Percentiles rank a stretch among this genome's conserved stretches.
Conservation (phyloP, 2,329 filamentous ascomycete species). For the Xylariaceae sp. region DNA sequence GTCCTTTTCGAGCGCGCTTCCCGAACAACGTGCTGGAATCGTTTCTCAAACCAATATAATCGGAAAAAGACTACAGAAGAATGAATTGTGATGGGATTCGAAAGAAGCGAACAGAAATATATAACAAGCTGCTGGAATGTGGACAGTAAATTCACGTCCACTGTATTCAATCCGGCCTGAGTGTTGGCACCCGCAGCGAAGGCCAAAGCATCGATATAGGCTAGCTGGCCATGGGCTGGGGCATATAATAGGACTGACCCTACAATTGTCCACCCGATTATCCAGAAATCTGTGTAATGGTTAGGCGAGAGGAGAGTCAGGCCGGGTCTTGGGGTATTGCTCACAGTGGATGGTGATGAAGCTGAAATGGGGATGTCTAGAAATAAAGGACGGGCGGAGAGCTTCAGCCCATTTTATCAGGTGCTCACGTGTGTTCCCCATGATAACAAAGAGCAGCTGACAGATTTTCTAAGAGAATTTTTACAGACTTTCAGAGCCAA, state of each 20-base stretch:
- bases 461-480: background rate
- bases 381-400: conserved; percentile 62
- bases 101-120: conserved; percentile 72
- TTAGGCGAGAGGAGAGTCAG: conserved; percentile 22
- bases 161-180: conserved; percentile 89
- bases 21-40: conserved; percentile 82
- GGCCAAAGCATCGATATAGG: conserved; percentile 88
- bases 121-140: conserved; percentile 77
- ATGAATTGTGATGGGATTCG: conserved; percentile 85
- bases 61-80: conserved; percentile 88
- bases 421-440: conserved; percentile 42
- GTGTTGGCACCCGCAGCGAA: conserved; percentile 86
- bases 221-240: conserved; percentile 60
- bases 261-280: conserved; percentile 74
- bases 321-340: conserved; percentile 37
- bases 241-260: conserved; percentile 80
- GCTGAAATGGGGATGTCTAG: conserved; percentile 72
- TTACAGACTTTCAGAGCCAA: background rate
- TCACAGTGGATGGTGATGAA: conserved; percentile 83
- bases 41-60: conserved; percentile 97
- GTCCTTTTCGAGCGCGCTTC: conserved; percentile 72
- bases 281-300: conserved; percentile 69
- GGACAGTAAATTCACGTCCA: conserved; percentile 69
- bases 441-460: conserved; percentile 31
- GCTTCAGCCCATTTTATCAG: conserved; percentile 52